Evolutionary conservation across 2,329 filamentous ascomycete species (phyloP).

Genomic region (Venturia pyrina): DNA sequence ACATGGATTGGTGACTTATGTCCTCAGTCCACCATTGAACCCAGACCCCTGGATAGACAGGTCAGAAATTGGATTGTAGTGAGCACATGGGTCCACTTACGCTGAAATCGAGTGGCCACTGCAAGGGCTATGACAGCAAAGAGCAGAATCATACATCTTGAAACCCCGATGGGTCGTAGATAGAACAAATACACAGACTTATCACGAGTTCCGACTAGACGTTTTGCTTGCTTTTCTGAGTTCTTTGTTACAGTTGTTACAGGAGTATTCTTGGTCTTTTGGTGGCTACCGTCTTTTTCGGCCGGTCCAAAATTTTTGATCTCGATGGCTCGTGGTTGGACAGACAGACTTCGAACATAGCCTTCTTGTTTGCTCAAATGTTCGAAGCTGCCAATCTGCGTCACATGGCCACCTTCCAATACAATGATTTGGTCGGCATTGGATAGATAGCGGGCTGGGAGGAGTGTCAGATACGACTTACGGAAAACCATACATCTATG

Average conservation of each 20-base stretch:
- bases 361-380: not conserved
- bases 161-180: not conserved
- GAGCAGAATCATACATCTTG: not conserved
- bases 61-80: not conserved
- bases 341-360: not conserved
- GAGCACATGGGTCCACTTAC: not conserved
- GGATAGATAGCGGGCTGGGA: not conserved
- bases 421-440: not conserved
- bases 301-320: not conserved
- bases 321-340: not conserved
- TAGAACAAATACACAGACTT: not conserved
- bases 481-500: not conserved
- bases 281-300: not conserved
- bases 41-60: not conserved
- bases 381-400: not conserved
- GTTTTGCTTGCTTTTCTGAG: not conserved
- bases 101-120: not conserved
- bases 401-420: not conserved
- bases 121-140: not conserved
- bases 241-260: not conserved
- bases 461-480: not conserved
- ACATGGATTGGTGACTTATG: not conserved
- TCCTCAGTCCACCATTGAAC: conserved; percentile 1
- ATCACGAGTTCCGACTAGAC: not conserved
- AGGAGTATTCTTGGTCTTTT: not conserved